Evolutionary conservation across 768 basidiomycete species (phyloP).

Genomic region (Dacryopinax spathularia): DNA sequence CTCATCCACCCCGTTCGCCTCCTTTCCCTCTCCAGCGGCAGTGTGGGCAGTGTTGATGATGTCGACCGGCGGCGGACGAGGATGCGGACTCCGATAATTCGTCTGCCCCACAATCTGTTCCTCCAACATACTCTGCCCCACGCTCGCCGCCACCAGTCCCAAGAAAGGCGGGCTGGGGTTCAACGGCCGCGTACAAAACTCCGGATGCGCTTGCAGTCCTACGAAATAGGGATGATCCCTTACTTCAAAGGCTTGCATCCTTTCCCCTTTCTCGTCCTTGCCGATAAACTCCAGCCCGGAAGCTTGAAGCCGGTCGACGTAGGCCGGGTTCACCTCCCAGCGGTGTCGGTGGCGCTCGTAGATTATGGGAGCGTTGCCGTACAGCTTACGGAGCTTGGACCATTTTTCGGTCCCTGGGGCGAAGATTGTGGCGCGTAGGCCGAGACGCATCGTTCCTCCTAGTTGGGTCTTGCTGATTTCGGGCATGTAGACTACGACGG

Average conservation of each 20-base stretch:
- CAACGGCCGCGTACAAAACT: conserved; percentile 93
- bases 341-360: conserved; percentile 97
- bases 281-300: conserved; percentile 71
- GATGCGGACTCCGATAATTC: conserved; percentile 10
- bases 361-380: conserved; percentile 63
- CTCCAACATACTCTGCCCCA: conserved; percentile 40
- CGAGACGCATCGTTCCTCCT: conserved; percentile 99
- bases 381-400: conserved; percentile 63
- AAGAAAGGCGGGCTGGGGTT: conserved; percentile 97
- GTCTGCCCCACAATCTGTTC: conserved; percentile 62
- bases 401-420: conserved; percentile 50
- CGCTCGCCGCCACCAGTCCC: conserved; percentile 80
- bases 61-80: too few relatives aligned
- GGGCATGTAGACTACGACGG: conserved; percentile 92
- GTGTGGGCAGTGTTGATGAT: too few relatives aligned
- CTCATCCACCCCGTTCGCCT: neutral
- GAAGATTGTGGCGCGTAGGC: conserved; percentile 90
- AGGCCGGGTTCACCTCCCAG: conserved; percentile 87
- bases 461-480: conserved; percentile 96
- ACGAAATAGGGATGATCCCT: conserved; percentile 91
- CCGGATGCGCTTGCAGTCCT: conserved; percentile 91
- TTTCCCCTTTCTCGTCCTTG: conserved; percentile 87
- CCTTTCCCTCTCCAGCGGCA: neutral
- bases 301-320: conserved; percentile 53
- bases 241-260: conserved; percentile 93